Conservation (phyloP, 169 alveolate species). For the Sarcocystis neurona region DNA sequence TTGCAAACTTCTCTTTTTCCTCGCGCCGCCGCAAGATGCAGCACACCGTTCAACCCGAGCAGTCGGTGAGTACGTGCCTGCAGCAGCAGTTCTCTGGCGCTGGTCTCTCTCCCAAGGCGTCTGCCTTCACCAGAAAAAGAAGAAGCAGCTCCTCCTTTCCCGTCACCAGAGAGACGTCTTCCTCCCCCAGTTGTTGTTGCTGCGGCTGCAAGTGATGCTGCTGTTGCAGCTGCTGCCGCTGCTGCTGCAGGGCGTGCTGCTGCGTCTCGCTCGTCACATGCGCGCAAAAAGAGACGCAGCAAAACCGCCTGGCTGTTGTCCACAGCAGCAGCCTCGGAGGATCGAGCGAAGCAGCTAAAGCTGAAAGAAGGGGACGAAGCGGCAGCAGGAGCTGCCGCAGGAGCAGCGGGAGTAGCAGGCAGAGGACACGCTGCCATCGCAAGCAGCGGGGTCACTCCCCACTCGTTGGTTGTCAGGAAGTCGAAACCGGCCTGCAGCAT, state of each 20-base stretch:
- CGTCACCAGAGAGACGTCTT: too few species aligned
- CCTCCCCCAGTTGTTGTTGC: too few species aligned
- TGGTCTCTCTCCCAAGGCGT: not conserved
- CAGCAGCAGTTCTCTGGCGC: conserved; percentile 58
- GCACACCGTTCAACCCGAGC: conserved; percentile 79
- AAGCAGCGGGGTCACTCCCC: conserved; percentile 76
- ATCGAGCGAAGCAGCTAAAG: not conserved
- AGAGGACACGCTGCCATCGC: conserved; percentile 72
- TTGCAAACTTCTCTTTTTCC: conserved; percentile 81
- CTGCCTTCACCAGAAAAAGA: too few species aligned
- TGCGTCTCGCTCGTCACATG: not conserved
- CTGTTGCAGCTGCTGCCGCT: not conserved
- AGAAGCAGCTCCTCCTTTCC: too few species aligned
- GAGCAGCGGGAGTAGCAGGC: not conserved
- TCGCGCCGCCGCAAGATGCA: conserved; percentile 84
- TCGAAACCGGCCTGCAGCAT: conserved; percentile 53
- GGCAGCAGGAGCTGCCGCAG: not conserved
- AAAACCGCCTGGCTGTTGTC: not conserved
- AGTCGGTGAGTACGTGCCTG: conserved; percentile 77
- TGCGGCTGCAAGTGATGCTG: not conserved
- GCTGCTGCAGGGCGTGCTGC: not conserved
- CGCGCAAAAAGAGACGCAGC: too few species aligned
- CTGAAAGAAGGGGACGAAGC: conserved; percentile 35
- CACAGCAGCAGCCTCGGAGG: conserved; percentile 20
- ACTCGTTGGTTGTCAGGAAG: conserved; percentile 65